Evolutionary conservation across 1,284 basidiomycete species (phyloP).

Genomic region (Mycena sp.): DNA sequence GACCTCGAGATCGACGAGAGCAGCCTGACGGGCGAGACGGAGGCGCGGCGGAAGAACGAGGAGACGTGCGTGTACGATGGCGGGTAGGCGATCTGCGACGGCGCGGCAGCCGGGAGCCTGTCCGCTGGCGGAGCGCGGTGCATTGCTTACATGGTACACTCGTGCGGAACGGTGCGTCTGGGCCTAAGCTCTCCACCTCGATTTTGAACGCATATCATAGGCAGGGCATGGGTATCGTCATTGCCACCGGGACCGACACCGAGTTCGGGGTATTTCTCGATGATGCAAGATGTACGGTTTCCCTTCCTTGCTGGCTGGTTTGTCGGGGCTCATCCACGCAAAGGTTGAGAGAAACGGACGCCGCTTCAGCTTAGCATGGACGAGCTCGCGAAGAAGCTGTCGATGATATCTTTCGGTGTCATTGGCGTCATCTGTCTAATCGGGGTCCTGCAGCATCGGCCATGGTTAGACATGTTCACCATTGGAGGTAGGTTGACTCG

Average conservation of each 20-base stretch:
- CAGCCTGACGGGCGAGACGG: constrained; percentile 94
- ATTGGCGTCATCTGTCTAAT: constrained; percentile 95
- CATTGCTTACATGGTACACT: constrained; percentile 96
- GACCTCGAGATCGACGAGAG: constrained; percentile 96
- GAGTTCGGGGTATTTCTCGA: constrained; percentile 96
- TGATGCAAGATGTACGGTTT: constrained; percentile 92
- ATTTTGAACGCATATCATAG: too few species aligned
- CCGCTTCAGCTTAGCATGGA: constrained; percentile 97
- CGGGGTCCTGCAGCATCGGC: constrained; percentile 86
- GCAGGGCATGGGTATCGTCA: constrained; percentile 90
- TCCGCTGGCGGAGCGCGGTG: constrained; percentile 88
- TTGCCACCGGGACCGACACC: constrained; percentile 89
- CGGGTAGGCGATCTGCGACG: too few species aligned
- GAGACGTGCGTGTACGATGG: constrained; percentile 57
- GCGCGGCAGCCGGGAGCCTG: constrained; percentile 53
- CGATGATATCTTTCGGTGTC: constrained; percentile 89
- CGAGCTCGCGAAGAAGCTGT: constrained; percentile 93
- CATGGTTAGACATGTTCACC: constrained; percentile 98
- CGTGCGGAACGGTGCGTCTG: constrained; percentile 93
- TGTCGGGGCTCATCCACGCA: not conserved
- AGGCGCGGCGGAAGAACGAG: constrained; percentile 77
- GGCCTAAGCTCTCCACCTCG: too few species aligned
- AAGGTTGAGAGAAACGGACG: constrained; percentile 89
- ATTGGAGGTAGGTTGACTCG: constrained; percentile 81
- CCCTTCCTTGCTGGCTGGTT: not conserved